Evolutionary conservation across 768 basidiomycete genomes (phyloP), one percentile per base, ranked within the genome.

Genomic region (Psilocybe sp.): DNA sequence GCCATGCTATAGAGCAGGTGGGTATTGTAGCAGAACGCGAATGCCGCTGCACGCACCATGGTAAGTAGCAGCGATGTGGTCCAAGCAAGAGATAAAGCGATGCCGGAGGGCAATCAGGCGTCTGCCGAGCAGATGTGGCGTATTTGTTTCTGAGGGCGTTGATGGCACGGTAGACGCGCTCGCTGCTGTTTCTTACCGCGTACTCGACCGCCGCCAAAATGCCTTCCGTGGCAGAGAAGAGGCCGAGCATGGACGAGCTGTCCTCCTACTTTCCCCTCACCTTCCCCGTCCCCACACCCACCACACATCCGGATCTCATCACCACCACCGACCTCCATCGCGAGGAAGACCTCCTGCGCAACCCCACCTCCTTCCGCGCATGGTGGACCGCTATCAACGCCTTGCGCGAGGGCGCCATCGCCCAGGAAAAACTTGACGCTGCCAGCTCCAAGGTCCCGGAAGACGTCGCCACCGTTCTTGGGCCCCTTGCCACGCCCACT

Each of bases 281-380:
- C 4, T 77, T 80, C 46, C 96, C 96, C 14, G 70, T 87, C 46
- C 96, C 96, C 12, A 87, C 80, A 2, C 93, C 93, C 5, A 71
- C 78, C 39, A 89, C 87, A 0, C 83, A 94, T 60, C 79, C 89
- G 7, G 74, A 85, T 52, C 77, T 98, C 51, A 75, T 98, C 57
- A 73, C 82, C 6, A 69, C 81, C 36, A 77, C 81, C 46, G 93
- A 98, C 66, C 65, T 97, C 31, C 79, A 87, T 57, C 85, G 92
- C 41, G 96, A 97, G 72, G 96, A 98, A 68, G 95, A 98, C 69
- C 80, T 98, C 6, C 73, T 93, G 34, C 81, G 92, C 53, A 98
- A 98, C 67, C 91, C 93, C 9, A 78, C 80, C 33, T 96, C 93
- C 32, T 93, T 96, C 67, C 81, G 91, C 35, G 85, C 90, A 61